Evolutionary conservation across 305 asterid genomes (phyloP), one percentile per base, ranked within the genome.

Genomic region (Plantago lanceolata): DNA sequence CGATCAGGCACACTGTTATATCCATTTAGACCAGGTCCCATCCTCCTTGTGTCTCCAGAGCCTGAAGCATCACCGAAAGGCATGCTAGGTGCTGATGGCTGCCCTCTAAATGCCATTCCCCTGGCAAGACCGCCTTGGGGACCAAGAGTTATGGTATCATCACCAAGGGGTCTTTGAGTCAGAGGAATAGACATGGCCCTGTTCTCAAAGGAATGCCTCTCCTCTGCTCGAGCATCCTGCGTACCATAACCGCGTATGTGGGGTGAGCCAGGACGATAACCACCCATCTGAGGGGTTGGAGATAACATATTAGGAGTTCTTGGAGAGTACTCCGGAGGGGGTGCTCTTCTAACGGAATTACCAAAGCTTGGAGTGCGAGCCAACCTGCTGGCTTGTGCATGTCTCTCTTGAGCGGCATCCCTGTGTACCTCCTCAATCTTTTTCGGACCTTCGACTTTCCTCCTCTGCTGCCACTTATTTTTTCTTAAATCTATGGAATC

Each of bases 101-200:
- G 94, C 61, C 95, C 96, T 79, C 94, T 81, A 76, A 78, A 83
- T 72, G 87, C 86, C 97, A 89, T 89, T 68, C 96, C 95, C 75
- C 84, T 85, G 12, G 90, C 95, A 70, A 90, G 97, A 61, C 96
- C 97, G 55, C 97, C 97, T 79, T 90, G 97, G 58, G 97, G 96
- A 58, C 95, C 97, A 77, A 90, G 95, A 60, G 96, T 81, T 53
- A 90, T 80, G 28, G 84, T 56, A 61, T 76, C 82, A 65, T 82
- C 94, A 68, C 82, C 84, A 53, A 63, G 71, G 40, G 73, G 73
- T 68, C 81, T 77, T 29, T 79, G 93, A 45, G 83, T 75, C 68
- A 77, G 60, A 66, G 91, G 77, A 78, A 78, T 75, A 57, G 85
- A 65, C 31, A 68, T 43, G 19, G 69, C 65, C 78, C 79, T 73